Conservation (phyloP, 805 yeast genomes). For the Sungouiella thailandica region DNA sequence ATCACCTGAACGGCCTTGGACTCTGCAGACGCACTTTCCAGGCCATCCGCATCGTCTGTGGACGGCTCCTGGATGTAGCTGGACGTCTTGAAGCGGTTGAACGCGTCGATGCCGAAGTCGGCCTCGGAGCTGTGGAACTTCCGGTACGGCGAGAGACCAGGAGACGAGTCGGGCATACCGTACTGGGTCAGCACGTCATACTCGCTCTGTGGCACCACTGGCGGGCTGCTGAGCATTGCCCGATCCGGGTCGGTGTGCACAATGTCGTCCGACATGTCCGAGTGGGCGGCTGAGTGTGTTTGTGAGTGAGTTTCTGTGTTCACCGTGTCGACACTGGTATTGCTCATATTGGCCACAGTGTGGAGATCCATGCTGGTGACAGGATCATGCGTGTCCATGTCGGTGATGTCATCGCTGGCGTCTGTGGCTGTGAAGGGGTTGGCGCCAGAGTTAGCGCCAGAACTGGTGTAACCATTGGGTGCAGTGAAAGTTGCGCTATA, state of each 20-base stretch:
- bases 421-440: no score
- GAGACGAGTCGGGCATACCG: no score
- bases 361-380: not conserved
- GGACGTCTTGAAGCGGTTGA: conserved; percentile 34
- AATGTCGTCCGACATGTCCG: no score
- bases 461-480: no score
- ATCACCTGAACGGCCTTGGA: conserved; percentile 38
- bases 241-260: conserved; percentile 21
- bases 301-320: no score
- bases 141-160: conserved; percentile 11
- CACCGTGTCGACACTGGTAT: conserved; percentile 23
- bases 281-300: no score
- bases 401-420: not conserved
- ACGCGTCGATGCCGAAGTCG: conserved; percentile 49
- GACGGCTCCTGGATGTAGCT: conserved; percentile 25
- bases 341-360: conserved; percentile 16
- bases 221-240: no score
- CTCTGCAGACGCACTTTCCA: conserved; percentile 13
- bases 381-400: no score
- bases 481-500: no score
- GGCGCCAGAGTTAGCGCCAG: no score
- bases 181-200: conserved; percentile 4
- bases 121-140: conserved; percentile 29
- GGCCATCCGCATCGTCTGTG: conserved; percentile 26
- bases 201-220: conserved; percentile 8